These are phyloP conservation scores for Royoungia palumana DNA, from an alignment of 768 basidiomycete species.

Conservation along the genomic window DNA sequence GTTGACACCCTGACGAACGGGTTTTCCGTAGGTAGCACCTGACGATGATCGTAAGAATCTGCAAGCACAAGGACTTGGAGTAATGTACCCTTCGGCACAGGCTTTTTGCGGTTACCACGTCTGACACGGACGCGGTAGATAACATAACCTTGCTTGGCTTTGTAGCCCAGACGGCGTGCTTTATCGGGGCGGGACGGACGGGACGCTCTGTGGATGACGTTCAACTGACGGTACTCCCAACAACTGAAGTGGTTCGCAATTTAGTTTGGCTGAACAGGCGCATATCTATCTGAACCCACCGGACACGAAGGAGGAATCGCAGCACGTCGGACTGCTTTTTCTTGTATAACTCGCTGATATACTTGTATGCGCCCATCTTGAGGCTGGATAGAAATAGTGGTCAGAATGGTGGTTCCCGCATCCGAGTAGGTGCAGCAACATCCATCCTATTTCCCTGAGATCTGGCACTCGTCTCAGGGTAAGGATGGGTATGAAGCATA, in stretches of 20 bases:
- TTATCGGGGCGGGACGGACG: conserved; percentile 99
- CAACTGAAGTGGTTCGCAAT: conserved; percentile 48
- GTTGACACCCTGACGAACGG: conserved; percentile 99
- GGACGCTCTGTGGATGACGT: conserved; percentile 97
- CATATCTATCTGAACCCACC: conserved; percentile 46
- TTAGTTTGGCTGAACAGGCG: background rate
- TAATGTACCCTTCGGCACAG: conserved; percentile 85
- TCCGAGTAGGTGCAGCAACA: conserved; percentile 16
- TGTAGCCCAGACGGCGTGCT: conserved; percentile 97
- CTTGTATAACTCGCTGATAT: conserved; percentile 96
- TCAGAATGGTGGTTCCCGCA: conserved; percentile 11
- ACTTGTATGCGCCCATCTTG: conserved; percentile 94
- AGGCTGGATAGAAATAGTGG: conserved; percentile 30
- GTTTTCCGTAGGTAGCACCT: conserved; percentile 99
- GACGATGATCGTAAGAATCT: background rate
- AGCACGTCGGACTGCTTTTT: conserved; percentile 98
- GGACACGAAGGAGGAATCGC: conserved; percentile 95
- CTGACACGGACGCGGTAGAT: conserved; percentile 97
- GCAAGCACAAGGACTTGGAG: background rate
- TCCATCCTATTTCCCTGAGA: conserved; percentile 23
- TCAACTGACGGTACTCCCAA: conserved; percentile 99
- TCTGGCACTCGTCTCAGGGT: background rate
- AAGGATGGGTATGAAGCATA: conserved; percentile 1
- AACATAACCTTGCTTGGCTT: conserved; percentile 99
- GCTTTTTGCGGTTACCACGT: conserved; percentile 98